Percentiles rank a stretch among this genome's conserved stretches.
Evolutionary conservation across 2,329 filamentous ascomycete genomes (phyloP).

Genomic region (Thielaviopsis populi): DNA sequence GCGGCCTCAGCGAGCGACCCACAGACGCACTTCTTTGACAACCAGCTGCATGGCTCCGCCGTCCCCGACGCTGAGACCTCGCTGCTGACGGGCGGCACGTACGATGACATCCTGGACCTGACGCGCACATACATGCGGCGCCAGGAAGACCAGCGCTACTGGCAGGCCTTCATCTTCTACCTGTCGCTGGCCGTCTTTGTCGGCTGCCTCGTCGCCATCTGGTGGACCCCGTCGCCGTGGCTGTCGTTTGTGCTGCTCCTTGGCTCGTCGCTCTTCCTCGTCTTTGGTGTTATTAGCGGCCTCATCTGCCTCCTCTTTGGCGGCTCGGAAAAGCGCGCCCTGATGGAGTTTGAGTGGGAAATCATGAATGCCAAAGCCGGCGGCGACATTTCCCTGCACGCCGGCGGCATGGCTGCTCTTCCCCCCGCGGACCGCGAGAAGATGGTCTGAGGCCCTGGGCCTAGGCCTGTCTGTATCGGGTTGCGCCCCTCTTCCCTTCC

Average conservation of each 20-base stretch:
- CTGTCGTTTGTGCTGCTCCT: constrained; percentile 70
- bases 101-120: constrained; percentile 56
- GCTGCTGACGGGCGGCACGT: constrained; percentile 22
- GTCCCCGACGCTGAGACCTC: constrained; percentile 18
- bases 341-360: constrained; percentile 92
- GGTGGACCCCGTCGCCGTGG: constrained; percentile 67
- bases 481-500: not conserved
- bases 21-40: constrained; percentile 21
- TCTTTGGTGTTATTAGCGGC: constrained; percentile 65
- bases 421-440: constrained; percentile 8
- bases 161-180: constrained; percentile 61
- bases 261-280: constrained; percentile 61
- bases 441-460: too few relatives aligned
- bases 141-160: constrained; percentile 55
- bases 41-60: constrained; percentile 23
- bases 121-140: constrained; percentile 53
- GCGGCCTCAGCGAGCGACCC: constrained; percentile 17
- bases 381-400: constrained; percentile 13
- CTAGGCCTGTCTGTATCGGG: not conserved
- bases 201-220: constrained; percentile 65
- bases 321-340: constrained; percentile 61
- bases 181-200: constrained; percentile 50
- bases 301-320: constrained; percentile 80
- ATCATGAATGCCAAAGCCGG: constrained; percentile 50
- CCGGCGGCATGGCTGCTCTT: constrained; percentile 6